Percentiles rank a stretch among this genome's conserved stretches.
Conservation (phyloP, 2,329 filamentous ascomycete genomes). For the Ophiocordyceps camponoti-floridani region DNA sequence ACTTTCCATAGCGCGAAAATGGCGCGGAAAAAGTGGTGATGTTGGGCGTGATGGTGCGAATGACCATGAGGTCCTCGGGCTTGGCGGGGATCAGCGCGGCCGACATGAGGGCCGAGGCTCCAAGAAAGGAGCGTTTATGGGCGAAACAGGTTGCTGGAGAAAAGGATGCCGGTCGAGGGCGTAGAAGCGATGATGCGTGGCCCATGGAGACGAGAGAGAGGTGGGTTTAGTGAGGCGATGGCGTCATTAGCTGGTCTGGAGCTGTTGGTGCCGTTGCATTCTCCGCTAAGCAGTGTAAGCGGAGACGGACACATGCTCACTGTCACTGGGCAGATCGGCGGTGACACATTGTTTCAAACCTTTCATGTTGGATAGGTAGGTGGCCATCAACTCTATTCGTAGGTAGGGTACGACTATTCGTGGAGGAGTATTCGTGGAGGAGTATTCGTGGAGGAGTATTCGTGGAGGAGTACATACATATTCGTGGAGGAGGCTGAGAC, state of each 20-base stretch:
- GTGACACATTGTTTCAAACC: too few species aligned
- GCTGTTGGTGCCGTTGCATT: not conserved
- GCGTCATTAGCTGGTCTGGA: not conserved
- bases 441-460: too few species aligned
- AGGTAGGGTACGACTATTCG: too few species aligned
- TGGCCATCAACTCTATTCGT: too few species aligned
- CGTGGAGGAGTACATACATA: too few species aligned
- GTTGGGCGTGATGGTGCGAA: conserved; percentile 65
- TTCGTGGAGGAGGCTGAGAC: too few species aligned
- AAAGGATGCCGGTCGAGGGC: not conserved
- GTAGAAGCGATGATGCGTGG: not conserved
- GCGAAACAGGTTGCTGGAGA: not conserved
- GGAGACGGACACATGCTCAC: too few species aligned
- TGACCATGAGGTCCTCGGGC: conserved; percentile 74
- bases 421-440: too few species aligned
- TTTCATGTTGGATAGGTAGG: too few species aligned
- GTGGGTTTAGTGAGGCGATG: not conserved
- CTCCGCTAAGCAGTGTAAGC: too few species aligned
- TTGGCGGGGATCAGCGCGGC: conserved; percentile 48
- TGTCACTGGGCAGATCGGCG: too few species aligned
- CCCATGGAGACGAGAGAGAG: not conserved
- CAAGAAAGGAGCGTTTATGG: not conserved
- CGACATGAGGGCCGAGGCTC: conserved; percentile 25
- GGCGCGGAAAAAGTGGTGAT: conserved; percentile 67
- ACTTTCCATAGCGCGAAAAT: conserved; percentile 60